Evolutionary conservation across 2,329 filamentous ascomycete species (phyloP).

Genomic region (Aplosporella prunicola): DNA sequence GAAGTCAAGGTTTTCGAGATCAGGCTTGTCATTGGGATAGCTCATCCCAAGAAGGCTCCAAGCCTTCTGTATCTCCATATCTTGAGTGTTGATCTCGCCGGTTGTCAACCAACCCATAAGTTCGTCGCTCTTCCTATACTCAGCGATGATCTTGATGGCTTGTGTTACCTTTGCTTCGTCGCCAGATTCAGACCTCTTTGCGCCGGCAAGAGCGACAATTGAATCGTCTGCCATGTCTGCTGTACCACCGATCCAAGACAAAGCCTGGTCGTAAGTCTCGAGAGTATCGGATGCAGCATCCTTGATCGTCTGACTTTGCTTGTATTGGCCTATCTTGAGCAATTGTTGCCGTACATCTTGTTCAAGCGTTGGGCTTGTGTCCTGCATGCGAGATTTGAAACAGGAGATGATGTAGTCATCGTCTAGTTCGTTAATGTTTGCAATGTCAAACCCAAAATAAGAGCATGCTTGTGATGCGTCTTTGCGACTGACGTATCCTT

Average conservation of each 20-base stretch:
- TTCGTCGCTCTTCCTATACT: slow-evolving; percentile 45
- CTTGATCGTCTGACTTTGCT: slow-evolving; percentile 47
- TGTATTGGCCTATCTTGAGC: slow-evolving; percentile 49
- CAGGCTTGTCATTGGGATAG: slow-evolving; percentile 43
- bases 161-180: slow-evolving; percentile 43
- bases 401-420: slow-evolving; percentile 54
- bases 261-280: slow-evolving; percentile 54
- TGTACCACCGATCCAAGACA: slow-evolving; percentile 49
- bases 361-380: slow-evolving; percentile 45
- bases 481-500: slow-evolving; percentile 47
- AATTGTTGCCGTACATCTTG: slow-evolving; percentile 48
- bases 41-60: slow-evolving; percentile 37
- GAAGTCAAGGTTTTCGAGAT: slow-evolving; percentile 30
- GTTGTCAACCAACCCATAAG: slow-evolving; percentile 45
- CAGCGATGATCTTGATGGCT: slow-evolving; percentile 51
- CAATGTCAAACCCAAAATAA: slow-evolving; percentile 45
- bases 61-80: slow-evolving; percentile 42
- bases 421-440: slow-evolving; percentile 33
- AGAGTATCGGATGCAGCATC: slow-evolving; percentile 23
- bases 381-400: slow-evolving; percentile 50
- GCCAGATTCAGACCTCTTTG: slow-evolving; percentile 41
- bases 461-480: slow-evolving; percentile 51
- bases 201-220: background rate
- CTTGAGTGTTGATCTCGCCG: slow-evolving; percentile 31
- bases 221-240: slow-evolving; percentile 35